These are phyloP conservation scores for Yarrowia alimentaria DNA, from an alignment of 805 yeast genomes.

Conservation along the genomic window DNA sequence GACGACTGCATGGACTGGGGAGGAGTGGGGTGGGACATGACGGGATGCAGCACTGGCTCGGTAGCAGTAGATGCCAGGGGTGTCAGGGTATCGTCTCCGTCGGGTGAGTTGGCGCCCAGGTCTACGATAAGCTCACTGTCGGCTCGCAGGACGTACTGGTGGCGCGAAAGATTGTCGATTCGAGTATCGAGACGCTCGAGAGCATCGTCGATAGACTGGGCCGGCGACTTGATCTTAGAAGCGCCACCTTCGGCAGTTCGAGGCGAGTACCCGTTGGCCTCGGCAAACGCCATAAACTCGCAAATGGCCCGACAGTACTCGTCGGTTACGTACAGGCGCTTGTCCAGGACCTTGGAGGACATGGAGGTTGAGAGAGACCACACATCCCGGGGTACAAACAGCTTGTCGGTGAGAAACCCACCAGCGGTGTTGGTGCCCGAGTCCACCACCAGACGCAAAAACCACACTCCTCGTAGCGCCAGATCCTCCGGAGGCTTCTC, in stretches of 20 bases:
- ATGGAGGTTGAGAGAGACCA: conserved; percentile 11
- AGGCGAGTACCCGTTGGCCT: not conserved
- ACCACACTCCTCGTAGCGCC: conserved; percentile 25
- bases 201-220: conserved; percentile 14
- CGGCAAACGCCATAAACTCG: conserved; percentile 23
- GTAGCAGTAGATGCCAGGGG: conserved; percentile 5
- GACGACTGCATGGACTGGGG: conserved; percentile 2
- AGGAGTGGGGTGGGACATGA: conserved; percentile 5
- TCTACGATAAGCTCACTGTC: conserved; percentile 14
- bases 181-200: conserved; percentile 4
- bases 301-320: conserved; percentile 20
- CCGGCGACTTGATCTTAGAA: not conserved
- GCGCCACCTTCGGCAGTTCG: not conserved
- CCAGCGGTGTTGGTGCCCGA: conserved; percentile 27
- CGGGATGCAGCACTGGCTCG: not conserved
- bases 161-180: conserved; percentile 11
- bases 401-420: conserved; percentile 23
- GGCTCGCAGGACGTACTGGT: conserved; percentile 7
- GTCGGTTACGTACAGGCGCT: conserved; percentile 17
- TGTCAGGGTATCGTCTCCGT: conserved; percentile 2
- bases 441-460: conserved; percentile 13
- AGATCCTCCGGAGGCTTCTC: conserved; percentile 25
- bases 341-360: conserved; percentile 7
- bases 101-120: conserved; percentile 12
- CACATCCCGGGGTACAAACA: conserved; percentile 22